Evolutionary conservation across 768 basidiomycete species (phyloP), one percentile per base, ranked within the genome.

Genomic region (Russula compacta): DNA sequence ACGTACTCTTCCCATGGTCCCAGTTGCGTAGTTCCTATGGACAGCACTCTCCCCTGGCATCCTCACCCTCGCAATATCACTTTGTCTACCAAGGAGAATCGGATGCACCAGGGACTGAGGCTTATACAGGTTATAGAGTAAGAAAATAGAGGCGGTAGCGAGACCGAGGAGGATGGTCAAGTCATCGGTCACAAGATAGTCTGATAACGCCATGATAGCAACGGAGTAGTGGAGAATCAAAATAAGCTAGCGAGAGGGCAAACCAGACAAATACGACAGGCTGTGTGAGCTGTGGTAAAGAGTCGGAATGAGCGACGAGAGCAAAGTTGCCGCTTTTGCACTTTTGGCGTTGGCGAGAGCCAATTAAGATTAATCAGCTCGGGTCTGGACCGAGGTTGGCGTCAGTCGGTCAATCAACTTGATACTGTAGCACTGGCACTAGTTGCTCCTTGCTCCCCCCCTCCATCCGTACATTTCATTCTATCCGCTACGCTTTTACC

Each of bases 61-160:
- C 56, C 94, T 78, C 4, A 94, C 90, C 53, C 86, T 79, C 12
- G 85, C 86, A 32, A 87, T 87, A 71, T 97, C 95, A 67, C 91
- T 92, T 78, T 98, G 94, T 53, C 92, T 78, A 7, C 94, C 93
- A 1, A 98, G 81, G 9, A 95, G 79, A 66, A 98, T 88, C n/a
- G 94, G 94, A 69, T 97, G 94, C 0, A 95, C 92, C 46, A 95
- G 81, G 2, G 87, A 85, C 66, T 88, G 87, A 4, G 87, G 88
- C 66, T 81, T 89, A 74, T 90, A 89, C 62, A 89, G 75, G 70
- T 84, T 90, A 69, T 84, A 84, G 47, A 91, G 76, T 36, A 90
- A 78, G 70, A 89, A 90, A 42, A 89, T 80, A 9, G 87, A 87
- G 3, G 85, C 86, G 4, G 84, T 83, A 39, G 87, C 84, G 64